Percentiles rank a stretch among this genome's conserved stretches.
Evolutionary conservation across 805 yeast species (phyloP).

Genomic region (Deakozyma indianensis): DNA sequence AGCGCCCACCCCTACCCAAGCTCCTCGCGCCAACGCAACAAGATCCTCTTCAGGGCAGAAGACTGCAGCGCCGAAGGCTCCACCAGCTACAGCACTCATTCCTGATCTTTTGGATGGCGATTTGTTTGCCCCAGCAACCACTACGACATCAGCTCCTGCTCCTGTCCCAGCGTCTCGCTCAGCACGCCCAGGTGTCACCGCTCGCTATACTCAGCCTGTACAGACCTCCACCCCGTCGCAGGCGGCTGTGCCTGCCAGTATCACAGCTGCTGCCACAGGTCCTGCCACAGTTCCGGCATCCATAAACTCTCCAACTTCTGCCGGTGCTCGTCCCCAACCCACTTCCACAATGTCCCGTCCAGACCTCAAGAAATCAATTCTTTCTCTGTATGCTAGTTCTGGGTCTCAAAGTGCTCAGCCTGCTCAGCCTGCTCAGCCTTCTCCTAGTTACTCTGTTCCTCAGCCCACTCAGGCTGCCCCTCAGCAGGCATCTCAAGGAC

Average conservation of each 20-base stretch:
- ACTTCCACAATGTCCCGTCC: slow-evolving; percentile 35
- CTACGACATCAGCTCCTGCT: slow-evolving; percentile 8
- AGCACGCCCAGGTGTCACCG: slow-evolving; percentile 3
- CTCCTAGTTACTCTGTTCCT: background rate
- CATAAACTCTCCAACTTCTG: slow-evolving; percentile 5
- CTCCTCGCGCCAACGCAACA: slow-evolving; percentile 12
- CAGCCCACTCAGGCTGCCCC: background rate
- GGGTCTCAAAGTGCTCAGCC: slow-evolving; percentile 2
- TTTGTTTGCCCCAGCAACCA: slow-evolving; percentile 4
- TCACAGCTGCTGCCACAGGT: slow-evolving; percentile 9
- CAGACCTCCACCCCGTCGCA: slow-evolving; percentile 1
- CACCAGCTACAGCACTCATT: slow-evolving; percentile 13
- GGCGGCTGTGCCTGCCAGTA: slow-evolving; percentile 5
- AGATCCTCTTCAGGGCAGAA: background rate
- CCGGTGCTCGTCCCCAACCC: background rate
- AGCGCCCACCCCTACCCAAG: slow-evolving; percentile 3
- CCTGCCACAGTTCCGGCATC: slow-evolving; percentile 9
- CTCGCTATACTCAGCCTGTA: slow-evolving; percentile 8
- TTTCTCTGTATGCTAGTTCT: slow-evolving; percentile 49
- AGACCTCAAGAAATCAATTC: slow-evolving; percentile 80
- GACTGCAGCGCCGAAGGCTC: slow-evolving; percentile 5
- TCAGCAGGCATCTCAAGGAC: background rate
- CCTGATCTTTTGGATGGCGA: slow-evolving; percentile 36
- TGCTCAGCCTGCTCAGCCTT: background rate
- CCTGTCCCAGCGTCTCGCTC: slow-evolving; percentile 5